Evolutionary conservation across 2,329 filamentous ascomycete genomes (phyloP).

Genomic region (Xylariaceae sp.): DNA sequence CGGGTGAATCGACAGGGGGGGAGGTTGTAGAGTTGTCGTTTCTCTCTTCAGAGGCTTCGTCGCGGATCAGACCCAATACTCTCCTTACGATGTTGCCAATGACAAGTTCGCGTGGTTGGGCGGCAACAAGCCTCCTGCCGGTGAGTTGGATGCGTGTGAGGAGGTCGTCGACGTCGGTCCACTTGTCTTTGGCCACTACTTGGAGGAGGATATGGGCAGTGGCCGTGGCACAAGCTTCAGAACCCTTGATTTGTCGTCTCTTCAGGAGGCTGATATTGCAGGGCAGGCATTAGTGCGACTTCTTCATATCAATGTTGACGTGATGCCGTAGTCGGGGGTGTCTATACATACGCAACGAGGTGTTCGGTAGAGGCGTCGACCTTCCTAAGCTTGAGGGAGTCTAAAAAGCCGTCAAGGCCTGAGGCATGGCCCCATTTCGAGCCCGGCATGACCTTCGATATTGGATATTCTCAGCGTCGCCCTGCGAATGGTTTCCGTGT

Average conservation of each 20-base stretch:
- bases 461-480: background rate
- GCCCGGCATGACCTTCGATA: conserved; percentile 51
- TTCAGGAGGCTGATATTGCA: conserved; percentile 70
- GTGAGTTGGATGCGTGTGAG: conserved; percentile 77
- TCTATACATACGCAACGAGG: conserved; percentile 67
- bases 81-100: conserved; percentile 93
- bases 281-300: background rate
- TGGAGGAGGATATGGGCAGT: conserved; percentile 86
- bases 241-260: conserved; percentile 82
- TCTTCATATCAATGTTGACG: conserved; percentile 8
- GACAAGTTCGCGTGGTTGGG: conserved; percentile 85
- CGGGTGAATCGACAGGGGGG: conserved; percentile 15
- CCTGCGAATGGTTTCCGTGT: background rate
- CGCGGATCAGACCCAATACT: conserved; percentile 84
- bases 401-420: conserved; percentile 74
- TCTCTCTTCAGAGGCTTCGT: conserved; percentile 80
- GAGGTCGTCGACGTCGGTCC: conserved; percentile 72
- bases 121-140: conserved; percentile 73
- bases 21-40: conserved; percentile 63
- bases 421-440: conserved; percentile 61
- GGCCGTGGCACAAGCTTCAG: conserved; percentile 84
- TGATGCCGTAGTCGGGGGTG: background rate
- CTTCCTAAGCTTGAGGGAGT: conserved; percentile 70
- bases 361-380: conserved; percentile 82
- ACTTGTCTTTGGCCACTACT: conserved; percentile 79